Conservation (phyloP, 129 eudicot species). For the Artemisia tridentata region DNA sequence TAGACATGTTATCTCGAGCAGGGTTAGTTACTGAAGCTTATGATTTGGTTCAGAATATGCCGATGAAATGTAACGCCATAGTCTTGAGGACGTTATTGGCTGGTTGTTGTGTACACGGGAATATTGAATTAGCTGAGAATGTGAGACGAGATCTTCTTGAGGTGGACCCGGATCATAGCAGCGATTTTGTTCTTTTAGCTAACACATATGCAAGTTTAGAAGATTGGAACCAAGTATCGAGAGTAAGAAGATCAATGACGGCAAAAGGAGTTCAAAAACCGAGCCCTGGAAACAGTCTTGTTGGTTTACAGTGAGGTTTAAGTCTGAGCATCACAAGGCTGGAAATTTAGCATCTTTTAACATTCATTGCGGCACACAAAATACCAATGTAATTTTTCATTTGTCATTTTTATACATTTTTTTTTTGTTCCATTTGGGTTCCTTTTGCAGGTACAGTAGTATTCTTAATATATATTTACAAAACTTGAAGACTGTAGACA, state of each 20-base stretch:
- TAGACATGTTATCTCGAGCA: slow-evolving; percentile 53
- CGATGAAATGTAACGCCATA: slow-evolving; percentile 48
- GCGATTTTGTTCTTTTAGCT: slow-evolving; percentile 51
- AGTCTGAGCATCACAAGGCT: no score
- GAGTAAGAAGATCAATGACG: slow-evolving; percentile 37
- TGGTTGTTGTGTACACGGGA: slow-evolving; percentile 42
- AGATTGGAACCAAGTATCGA: slow-evolving; percentile 47
- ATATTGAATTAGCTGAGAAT: slow-evolving; percentile 40
- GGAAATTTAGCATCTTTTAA: no score
- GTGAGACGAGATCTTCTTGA: slow-evolving; percentile 42
- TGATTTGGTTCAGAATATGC: slow-evolving; percentile 39
- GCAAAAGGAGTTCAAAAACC: slow-evolving; percentile 42
- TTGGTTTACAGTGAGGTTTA: slow-evolving; percentile 8
- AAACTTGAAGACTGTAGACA: no score
- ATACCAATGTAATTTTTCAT: no score
- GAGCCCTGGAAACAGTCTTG: slow-evolving; percentile 47
- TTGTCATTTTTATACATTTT: no score
- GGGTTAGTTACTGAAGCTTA: slow-evolving; percentile 52
- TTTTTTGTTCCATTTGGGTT: no score
- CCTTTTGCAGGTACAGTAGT: no score
- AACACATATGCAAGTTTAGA: slow-evolving; percentile 50
- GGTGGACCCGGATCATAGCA: slow-evolving; percentile 53
- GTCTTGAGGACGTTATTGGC: slow-evolving; percentile 52
- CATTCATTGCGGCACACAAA: no score
- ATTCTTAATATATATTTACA: no score